A percentile compares a stretch with the other conserved stretches of the same genome.
These are phyloP conservation scores for Schwanniomyces vanrijiae DNA, from an alignment of 805 yeast genomes.

Conservation along the genomic window DNA sequence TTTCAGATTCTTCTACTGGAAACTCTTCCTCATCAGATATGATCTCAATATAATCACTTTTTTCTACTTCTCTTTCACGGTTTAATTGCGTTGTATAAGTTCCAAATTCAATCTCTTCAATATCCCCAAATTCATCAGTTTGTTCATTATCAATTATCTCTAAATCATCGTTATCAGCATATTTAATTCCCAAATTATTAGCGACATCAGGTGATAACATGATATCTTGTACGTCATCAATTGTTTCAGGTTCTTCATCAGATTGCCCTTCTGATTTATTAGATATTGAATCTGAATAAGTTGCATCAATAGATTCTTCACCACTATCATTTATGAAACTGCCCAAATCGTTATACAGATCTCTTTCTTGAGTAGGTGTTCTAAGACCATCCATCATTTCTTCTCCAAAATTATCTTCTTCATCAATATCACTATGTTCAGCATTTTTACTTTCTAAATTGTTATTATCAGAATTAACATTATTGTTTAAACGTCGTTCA, in stretches of 20 bases:
- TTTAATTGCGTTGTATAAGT: slow-evolving; percentile 40
- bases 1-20: background rate
- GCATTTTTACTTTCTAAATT: background rate
- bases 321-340: slow-evolving; percentile 21
- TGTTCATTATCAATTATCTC: slow-evolving; percentile 7
- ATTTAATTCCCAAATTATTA: slow-evolving; percentile 24
- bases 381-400: slow-evolving; percentile 31
- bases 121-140: slow-evolving; percentile 13
- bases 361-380: slow-evolving; percentile 33
- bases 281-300: slow-evolving; percentile 9
- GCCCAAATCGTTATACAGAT: slow-evolving; percentile 28
- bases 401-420: slow-evolving; percentile 37
- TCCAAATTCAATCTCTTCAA: slow-evolving; percentile 15
- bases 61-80: slow-evolving; percentile 35
- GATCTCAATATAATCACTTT: slow-evolving; percentile 34
- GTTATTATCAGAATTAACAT: background rate
- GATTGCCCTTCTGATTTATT: slow-evolving; percentile 10
- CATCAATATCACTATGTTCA: background rate
- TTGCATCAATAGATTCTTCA: slow-evolving; percentile 12
- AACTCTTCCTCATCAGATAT: slow-evolving; percentile 34
- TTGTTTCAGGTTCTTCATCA: slow-evolving; percentile 9
- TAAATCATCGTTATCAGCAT: slow-evolving; percentile 24
- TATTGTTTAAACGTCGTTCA: slow-evolving; percentile 5
- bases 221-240: slow-evolving; percentile 25
- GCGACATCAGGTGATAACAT: slow-evolving; percentile 36